Conservation (phyloP, 2,329 filamentous ascomycete species). For the Fusarium cicatricum region DNA sequence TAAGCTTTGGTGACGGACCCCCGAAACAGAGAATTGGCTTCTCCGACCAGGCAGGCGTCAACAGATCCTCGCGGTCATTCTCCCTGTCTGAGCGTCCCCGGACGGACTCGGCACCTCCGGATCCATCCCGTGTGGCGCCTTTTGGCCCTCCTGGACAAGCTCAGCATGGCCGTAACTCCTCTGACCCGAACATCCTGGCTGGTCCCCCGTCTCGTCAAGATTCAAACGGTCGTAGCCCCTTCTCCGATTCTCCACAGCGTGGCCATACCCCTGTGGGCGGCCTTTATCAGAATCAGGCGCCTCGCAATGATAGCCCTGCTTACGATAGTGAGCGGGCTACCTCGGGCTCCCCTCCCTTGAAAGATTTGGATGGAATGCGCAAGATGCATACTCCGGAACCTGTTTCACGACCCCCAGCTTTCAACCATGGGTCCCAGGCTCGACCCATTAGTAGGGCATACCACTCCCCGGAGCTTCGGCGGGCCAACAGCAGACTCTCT, state of each 20-base stretch:
- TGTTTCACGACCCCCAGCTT: conserved; percentile 79
- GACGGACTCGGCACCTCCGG: conserved; percentile 61
- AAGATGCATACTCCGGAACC: conserved; percentile 74
- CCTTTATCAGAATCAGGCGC: conserved; percentile 54
- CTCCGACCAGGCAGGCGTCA: conserved; percentile 61
- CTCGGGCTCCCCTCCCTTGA: conserved; percentile 51
- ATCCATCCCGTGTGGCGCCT: conserved; percentile 48
- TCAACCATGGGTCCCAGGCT: conserved; percentile 77
- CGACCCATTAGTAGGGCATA: conserved; percentile 74
- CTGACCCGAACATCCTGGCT: conserved; percentile 51
- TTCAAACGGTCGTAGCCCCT: conserved; percentile 36
- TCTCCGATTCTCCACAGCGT: conserved; percentile 46
- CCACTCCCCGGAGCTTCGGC: conserved; percentile 78
- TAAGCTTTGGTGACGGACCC: conserved; percentile 55
- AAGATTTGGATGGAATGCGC: conserved; percentile 62
- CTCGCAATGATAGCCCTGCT: conserved; percentile 61
- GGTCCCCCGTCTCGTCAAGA: conserved; percentile 41
- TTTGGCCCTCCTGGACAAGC: conserved; percentile 45
- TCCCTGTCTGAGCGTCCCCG: conserved; percentile 54
- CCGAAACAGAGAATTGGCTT: conserved; percentile 61
- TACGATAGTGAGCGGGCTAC: conserved; percentile 63
- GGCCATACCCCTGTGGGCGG: conserved; percentile 49
- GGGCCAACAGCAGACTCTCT: conserved; percentile 85
- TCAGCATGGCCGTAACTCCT: conserved; percentile 55
- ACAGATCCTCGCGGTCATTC: conserved; percentile 62